Evolutionary conservation across 78 protist genomes (phyloP), one percentile per base, ranked within the genome.

Genomic region (Mantamonas sphyraenae): DNA sequence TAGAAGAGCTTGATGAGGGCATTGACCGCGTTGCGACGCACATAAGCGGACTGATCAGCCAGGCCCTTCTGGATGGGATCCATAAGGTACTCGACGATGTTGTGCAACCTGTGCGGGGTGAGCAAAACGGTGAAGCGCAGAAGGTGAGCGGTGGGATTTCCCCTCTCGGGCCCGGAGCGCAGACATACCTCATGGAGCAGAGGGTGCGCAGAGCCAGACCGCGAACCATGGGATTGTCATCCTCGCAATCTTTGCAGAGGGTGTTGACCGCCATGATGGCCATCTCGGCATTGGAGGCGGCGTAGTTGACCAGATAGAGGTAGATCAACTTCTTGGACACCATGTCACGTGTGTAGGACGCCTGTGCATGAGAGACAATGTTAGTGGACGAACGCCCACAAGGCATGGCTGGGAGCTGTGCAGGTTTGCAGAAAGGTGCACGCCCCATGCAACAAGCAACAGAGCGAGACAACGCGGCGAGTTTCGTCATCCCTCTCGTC

Each of bases 141-240:
- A 9, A 40, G 2, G n/a, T 19, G 51, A 47, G 38, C n/a, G 40
- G 7, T 28, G 5, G 33, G 4, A 24, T 4, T 58, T 3, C 4
- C 16, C 7, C 20, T 3, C 10, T 70, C 19, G 8, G 9, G 17
- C 43, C 26, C 20, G 24, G 40, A 59, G 10, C 7, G 51, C 64
- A 24, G 19, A 33, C 45, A 16, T 28, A 35, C 22, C 88, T 47
- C 65, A 90, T 78, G 19, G 87, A 73, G 63, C 84, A 70, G 60
- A 87, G 53, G 38, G 80, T 69, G 26, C 97, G 83, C 17, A 95
- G 73, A 2, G 98, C 98, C 0, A 95, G 69, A 2, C 96, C 98
- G 3, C 98, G 87, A n/a, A 92, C 81, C 64, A 94, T 71, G 33
- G 98, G 98, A 50, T 82, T 86, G 9, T 74, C 64, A 57, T 94